Evolutionary conservation across 2,329 filamentous ascomycete species (phyloP).

Genomic region (Fusarium camptoceras): DNA sequence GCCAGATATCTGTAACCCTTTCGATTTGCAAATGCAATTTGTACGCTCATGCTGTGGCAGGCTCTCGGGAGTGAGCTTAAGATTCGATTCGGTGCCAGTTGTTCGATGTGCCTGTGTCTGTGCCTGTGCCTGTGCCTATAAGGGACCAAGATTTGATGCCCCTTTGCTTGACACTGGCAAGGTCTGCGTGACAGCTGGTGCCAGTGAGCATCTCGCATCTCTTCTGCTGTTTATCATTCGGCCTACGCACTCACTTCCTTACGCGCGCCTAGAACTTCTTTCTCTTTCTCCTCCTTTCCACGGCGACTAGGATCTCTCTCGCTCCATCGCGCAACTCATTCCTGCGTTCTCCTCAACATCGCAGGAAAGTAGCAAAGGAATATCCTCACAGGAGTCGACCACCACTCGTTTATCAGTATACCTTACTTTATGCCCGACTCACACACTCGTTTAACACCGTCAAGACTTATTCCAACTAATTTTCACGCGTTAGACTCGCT

Average conservation of each 20-base stretch:
- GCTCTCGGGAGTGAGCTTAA: conserved; percentile 10
- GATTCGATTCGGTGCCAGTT: not conserved
- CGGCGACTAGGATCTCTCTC: conserved; percentile 7
- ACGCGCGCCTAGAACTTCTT: conserved; percentile 7
- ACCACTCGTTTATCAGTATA: conserved; percentile 29
- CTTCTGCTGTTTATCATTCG: conserved; percentile 19
- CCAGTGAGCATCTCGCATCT: conserved; percentile 30
- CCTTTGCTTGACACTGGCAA: conserved; percentile 26
- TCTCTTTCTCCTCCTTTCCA: conserved; percentile 7
- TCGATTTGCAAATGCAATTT: conserved; percentile 23
- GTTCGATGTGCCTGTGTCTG: not conserved
- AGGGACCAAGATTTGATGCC: conserved; percentile 21
- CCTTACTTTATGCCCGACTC: conserved; percentile 1
- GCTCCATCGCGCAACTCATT: conserved; percentile 6
- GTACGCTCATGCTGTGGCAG: conserved; percentile 40
- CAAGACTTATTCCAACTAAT: not conserved
- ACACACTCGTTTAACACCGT: conserved; percentile 16
- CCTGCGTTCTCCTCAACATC: conserved; percentile 14
- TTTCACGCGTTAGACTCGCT: not conserved
- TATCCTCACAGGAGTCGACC: not conserved
- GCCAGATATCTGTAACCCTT: conserved; percentile 23
- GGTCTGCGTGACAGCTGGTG: conserved; percentile 38
- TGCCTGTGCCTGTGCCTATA: conserved; percentile 11
- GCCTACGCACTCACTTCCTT: conserved; percentile 8
- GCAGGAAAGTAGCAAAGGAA: conserved; percentile 10